Evolutionary conservation across 2,329 filamentous ascomycete genomes (phyloP).

Genomic region (Calonectria ilicicola): DNA sequence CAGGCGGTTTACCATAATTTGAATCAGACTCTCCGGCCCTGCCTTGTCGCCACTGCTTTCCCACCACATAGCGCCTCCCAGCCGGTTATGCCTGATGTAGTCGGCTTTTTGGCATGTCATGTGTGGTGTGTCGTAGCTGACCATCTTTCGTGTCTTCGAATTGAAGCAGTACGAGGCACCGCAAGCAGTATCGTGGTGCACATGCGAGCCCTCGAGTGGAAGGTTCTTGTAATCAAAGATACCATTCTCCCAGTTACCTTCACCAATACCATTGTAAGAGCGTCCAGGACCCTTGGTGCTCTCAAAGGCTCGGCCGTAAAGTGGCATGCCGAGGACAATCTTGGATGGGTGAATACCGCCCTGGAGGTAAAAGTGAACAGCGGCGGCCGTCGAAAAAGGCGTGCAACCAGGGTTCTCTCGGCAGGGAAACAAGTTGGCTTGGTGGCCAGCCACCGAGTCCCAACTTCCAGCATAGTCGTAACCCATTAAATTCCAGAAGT

Average conservation of each 20-base stretch:
- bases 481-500: constrained; percentile 88
- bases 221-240: constrained; percentile 91
- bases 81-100: constrained; percentile 73
- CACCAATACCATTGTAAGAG: constrained; percentile 77
- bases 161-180: constrained; percentile 86
- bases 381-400: constrained; percentile 80
- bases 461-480: constrained; percentile 91
- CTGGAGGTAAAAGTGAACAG: constrained; percentile 76
- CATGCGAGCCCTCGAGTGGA: constrained; percentile 74
- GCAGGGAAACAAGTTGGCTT: constrained; percentile 80
- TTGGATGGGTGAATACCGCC: constrained; percentile 76
- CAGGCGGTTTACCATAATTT: constrained; percentile 69
- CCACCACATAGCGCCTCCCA: constrained; percentile 99
- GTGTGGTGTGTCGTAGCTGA: constrained; percentile 81
- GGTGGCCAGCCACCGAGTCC: constrained; percentile 79
- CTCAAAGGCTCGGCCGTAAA: constrained; percentile 89
- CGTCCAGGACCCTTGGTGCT: constrained; percentile 81
- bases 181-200: constrained; percentile 71
- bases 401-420: constrained; percentile 70
- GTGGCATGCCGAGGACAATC: constrained; percentile 89
- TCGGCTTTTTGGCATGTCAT: constrained; percentile 77
- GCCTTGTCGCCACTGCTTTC: constrained; percentile 84
- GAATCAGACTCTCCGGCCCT: constrained; percentile 76
- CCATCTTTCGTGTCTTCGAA: constrained; percentile 69
- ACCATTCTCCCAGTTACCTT: constrained; percentile 86